These are phyloP conservation scores for Letharia lupina DNA, from an alignment of 495 filamentous ascomycete species.

Conservation along the genomic window DNA sequence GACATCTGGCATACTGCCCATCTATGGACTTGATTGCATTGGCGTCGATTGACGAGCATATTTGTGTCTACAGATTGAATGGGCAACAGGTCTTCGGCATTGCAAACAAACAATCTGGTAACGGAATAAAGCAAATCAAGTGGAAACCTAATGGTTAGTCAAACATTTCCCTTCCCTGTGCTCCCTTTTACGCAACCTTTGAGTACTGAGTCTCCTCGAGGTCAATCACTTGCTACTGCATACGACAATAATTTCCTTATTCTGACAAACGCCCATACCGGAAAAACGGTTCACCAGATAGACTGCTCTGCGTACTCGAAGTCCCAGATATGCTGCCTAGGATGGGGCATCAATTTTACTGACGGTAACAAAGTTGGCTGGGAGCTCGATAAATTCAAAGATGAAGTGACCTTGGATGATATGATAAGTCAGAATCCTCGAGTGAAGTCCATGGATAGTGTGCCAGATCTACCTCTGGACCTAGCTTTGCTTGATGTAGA, in stretches of 20 bases:
- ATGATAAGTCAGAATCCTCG: constrained; percentile 30
- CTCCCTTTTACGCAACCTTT: background rate
- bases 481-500: constrained; percentile 73
- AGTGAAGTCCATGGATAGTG: constrained; percentile 22
- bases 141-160: constrained; percentile 76
- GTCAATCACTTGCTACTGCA: constrained; percentile 66
- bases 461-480: constrained; percentile 63
- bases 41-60: constrained; percentile 54
- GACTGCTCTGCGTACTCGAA: constrained; percentile 33
- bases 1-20: constrained; percentile 64
- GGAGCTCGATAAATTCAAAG: constrained; percentile 36
- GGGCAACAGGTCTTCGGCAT: constrained; percentile 60
- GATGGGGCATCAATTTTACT: constrained; percentile 64
- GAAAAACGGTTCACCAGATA: constrained; percentile 68
- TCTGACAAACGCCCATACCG: constrained; percentile 64
- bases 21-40: constrained; percentile 72
- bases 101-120: constrained; percentile 37
- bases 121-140: constrained; percentile 45
- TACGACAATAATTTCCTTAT: constrained; percentile 66
- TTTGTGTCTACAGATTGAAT: constrained; percentile 60
- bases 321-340: constrained; percentile 53
- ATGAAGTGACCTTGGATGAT: constrained; percentile 37
- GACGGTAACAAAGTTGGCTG: constrained; percentile 42
- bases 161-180: background rate
- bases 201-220: constrained; percentile 28